Evolutionary conservation across 441 rosid species (phyloP).

Genomic region (Adansonia gregorii): DNA sequence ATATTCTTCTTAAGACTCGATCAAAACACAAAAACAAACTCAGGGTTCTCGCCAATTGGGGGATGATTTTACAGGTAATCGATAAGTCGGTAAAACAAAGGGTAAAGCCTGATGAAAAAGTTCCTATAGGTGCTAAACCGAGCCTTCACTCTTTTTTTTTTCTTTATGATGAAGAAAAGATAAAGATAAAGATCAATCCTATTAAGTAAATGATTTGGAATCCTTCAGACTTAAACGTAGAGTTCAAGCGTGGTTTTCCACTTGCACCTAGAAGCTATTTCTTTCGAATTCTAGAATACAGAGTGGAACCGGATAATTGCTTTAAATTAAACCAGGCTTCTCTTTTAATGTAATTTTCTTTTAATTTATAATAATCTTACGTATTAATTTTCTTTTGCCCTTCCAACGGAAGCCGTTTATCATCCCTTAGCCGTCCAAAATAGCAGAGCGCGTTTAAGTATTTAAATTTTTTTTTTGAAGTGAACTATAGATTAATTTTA

Average conservation of each 20-base stretch:
- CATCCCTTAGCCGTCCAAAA: background rate
- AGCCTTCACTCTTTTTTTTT: background rate
- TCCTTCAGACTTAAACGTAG: background rate
- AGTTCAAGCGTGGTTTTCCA: background rate
- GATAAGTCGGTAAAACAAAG: background rate
- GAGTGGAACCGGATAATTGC: background rate
- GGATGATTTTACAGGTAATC: background rate
- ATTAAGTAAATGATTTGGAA: background rate
- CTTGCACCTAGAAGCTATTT: background rate
- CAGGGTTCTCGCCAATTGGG: background rate
- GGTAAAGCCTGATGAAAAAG: constrained; percentile 2
- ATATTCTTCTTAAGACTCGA: background rate
- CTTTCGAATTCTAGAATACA: background rate
- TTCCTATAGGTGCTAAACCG: background rate
- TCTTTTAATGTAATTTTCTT: no score
- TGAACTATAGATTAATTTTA: no score
- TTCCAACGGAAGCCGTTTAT: background rate
- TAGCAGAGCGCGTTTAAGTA: background rate
- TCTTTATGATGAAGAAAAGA: background rate
- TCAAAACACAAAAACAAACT: background rate
- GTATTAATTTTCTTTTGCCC: no score
- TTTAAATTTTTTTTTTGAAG: no score
- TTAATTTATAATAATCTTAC: background rate
- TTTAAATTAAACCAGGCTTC: background rate
- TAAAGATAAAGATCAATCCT: background rate